A percentile compares a stretch with the other conserved stretches of the same genome.
These are phyloP conservation scores for Calamus simplicifolius DNA, from an alignment of 176 grass and related monocot species.

Conservation along the genomic window DNA sequence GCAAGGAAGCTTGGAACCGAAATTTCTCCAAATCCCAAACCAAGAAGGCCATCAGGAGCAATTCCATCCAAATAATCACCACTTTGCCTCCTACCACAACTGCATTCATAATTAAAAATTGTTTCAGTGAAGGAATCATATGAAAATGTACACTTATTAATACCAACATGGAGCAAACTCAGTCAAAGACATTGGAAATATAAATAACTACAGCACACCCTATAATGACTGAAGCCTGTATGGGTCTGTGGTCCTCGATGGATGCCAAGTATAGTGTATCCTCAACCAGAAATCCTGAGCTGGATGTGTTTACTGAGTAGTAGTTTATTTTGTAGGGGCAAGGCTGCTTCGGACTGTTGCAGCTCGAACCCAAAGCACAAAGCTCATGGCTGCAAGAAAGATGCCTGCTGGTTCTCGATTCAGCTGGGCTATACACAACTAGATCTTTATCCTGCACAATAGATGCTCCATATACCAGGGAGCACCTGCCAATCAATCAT, in stretches of 20 bases:
- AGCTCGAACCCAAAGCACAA: slow-evolving; percentile 45
- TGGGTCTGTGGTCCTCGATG: slow-evolving; percentile 35
- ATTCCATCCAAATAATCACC: slow-evolving; percentile 84
- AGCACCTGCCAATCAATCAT: slow-evolving; percentile 99
- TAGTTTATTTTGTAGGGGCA: slow-evolving; percentile 79
- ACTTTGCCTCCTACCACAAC: slow-evolving; percentile 90
- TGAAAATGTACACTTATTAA: neutral
- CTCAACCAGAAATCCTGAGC: slow-evolving; percentile 83
- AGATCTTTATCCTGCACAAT: slow-evolving; percentile 99
- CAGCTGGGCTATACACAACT: slow-evolving; percentile 71
- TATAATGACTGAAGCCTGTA: slow-evolving; percentile 84
- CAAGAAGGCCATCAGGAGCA: slow-evolving; percentile 96
- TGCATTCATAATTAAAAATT: slow-evolving; percentile 16
- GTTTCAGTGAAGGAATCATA: neutral
- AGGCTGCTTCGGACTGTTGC: slow-evolving; percentile 66
- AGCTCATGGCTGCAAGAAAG: slow-evolving; percentile 80
- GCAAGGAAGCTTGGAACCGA: slow-evolving; percentile 93
- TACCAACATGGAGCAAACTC: neutral
- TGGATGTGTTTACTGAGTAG: slow-evolving; percentile 86
- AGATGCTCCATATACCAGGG: slow-evolving; percentile 82
- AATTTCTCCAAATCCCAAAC: slow-evolving; percentile 76
- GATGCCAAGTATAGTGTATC: slow-evolving; percentile 74
- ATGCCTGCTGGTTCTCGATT: slow-evolving; percentile 84
- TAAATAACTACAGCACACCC: slow-evolving; percentile 38
- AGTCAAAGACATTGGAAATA: neutral